Evolutionary conservation across 2,329 filamentous ascomycete species (phyloP), one percentile per base, ranked within the genome.

Genomic region (Fusarium setosum): DNA sequence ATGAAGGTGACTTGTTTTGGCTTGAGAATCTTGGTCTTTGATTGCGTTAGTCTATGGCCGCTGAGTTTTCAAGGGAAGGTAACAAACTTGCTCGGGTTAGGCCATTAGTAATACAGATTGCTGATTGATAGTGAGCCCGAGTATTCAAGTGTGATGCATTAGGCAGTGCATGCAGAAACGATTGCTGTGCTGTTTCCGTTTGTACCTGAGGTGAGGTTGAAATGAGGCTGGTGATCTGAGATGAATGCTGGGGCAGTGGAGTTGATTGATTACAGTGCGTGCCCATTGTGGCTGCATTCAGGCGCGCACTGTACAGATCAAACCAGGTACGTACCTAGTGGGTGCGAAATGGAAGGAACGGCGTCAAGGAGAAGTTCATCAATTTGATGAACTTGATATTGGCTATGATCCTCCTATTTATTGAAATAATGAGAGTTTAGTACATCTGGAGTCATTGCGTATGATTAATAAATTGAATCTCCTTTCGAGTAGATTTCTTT

Each of bases 241-340:
- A 51, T 61, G 47, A 50, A 68, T 64, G 61, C 59, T 69, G 70
- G 67, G 70, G 70, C 68, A 57, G 70, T 68, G 56, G 66, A 63
- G 49, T 62, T 58, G 20, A 13, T 11, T 11, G 9, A 37, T 26
- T 18, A 67, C 55, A 57, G 59, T 65, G 45, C 20, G 5, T 11
- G 10, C 10, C 10, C 6, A 8, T 4, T 6, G 12, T 2, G 3
- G 5, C 8, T 3, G 5, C 10, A 2, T 2, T 15, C 17, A 5
- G 6, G 10, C 12, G 10, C 12, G n/a, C 29, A 37, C 37, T 57
- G 18, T 26, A 38, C n/a, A 1, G 4, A 4, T 7, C 10, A 11
- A 34, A 13, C 6, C 15, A 41, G 12, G 11, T 42, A 51, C 21
- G 48, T 37, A 51, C 18, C 23, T 38, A 18, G 23, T 13, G 12